Evolutionary conservation across 441 rosid genomes (phyloP).

Genomic region (Bocquillonia castaneifolia): DNA sequence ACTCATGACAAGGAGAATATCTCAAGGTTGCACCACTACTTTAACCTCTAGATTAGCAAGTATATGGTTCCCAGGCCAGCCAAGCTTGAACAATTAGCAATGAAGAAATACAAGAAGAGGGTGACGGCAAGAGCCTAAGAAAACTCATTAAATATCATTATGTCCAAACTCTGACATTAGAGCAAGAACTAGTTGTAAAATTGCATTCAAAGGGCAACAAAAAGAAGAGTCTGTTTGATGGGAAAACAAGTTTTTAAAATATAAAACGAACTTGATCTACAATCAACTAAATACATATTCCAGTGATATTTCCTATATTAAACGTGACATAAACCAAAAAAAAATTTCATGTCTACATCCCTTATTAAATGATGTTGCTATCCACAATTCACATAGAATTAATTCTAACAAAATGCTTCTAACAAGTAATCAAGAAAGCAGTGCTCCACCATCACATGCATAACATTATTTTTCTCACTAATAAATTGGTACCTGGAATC

Average conservation of each 20-base stretch:
- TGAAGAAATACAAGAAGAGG: background rate
- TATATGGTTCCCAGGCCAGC: background rate
- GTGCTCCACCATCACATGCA: slow-evolving; percentile 2
- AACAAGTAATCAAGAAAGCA: slow-evolving; percentile 12
- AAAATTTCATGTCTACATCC: background rate
- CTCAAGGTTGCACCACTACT: background rate
- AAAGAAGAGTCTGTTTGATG: too few species aligned
- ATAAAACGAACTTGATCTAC: background rate
- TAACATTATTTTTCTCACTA: background rate
- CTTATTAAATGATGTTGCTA: background rate
- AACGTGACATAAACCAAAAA: background rate
- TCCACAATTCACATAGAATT: too few species aligned
- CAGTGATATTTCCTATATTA: background rate
- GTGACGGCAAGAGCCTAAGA: background rate
- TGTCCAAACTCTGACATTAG: background rate
- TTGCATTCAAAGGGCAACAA: too few species aligned
- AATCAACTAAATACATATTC: background rate
- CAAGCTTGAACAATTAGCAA: background rate
- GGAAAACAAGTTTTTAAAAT: too few species aligned
- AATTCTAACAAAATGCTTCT: too few species aligned
- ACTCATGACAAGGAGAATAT: background rate
- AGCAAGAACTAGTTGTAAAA: background rate
- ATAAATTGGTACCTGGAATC: slow-evolving; percentile 50
- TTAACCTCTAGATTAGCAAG: background rate
- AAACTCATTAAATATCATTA: background rate